Conservation (phyloP, 2,329 filamentous ascomycete species). For the Penicillium sp. region DNA sequence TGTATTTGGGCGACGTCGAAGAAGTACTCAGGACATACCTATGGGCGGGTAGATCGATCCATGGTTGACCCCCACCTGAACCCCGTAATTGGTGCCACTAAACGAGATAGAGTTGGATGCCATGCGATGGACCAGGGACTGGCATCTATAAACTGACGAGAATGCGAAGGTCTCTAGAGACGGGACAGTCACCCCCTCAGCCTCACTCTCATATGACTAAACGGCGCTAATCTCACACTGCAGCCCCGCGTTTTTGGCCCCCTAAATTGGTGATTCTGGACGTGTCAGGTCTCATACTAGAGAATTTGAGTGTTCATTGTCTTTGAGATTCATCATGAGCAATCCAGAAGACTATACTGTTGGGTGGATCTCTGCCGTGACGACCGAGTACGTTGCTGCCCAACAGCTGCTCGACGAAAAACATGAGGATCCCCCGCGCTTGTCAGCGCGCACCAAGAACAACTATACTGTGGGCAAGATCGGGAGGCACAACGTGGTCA, state of each 20-base stretch:
- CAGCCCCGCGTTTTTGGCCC: not conserved
- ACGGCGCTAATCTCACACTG: not conserved
- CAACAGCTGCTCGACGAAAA: conserved; percentile 43
- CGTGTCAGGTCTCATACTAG: not conserved
- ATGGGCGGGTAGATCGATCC: not conserved
- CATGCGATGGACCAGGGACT: not conserved
- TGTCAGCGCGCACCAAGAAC: conserved; percentile 26
- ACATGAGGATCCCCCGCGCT: conserved; percentile 25
- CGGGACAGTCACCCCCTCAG: not conserved
- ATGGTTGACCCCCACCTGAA: not conserved
- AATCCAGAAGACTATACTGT: conserved; percentile 38
- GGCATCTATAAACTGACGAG: not conserved
- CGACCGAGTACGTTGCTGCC: conserved; percentile 42
- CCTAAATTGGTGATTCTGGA: not conserved
- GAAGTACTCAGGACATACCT: not conserved
- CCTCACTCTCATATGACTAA: not conserved
- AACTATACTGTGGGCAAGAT: conserved; percentile 32
- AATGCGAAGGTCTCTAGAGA: not conserved
- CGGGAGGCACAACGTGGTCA: conserved; percentile 29
- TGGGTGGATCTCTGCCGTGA: conserved; percentile 49
- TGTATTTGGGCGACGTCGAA: not conserved
- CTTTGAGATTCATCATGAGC: not conserved
- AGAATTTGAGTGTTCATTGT: not conserved
- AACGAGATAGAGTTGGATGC: not conserved
- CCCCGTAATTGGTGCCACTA: not conserved